These are phyloP conservation scores for Agastache rugosa DNA, from an alignment of 257 asterid species.

Conservation along the genomic window DNA sequence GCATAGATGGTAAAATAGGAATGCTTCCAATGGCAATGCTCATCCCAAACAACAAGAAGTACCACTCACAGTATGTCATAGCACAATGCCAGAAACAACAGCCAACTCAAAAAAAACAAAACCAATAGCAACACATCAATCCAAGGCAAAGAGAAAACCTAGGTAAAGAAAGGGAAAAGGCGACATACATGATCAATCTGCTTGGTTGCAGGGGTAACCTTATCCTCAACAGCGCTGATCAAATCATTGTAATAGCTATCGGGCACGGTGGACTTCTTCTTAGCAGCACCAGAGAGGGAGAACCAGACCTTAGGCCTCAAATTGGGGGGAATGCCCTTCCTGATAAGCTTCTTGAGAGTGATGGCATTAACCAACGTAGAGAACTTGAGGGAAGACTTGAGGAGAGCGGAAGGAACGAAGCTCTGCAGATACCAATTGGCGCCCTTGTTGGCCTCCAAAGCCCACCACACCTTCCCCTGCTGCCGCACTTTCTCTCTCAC, in stretches of 20 bases:
- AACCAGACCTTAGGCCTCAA: slow-evolving; percentile 97
- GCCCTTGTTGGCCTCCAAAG: slow-evolving; percentile 87
- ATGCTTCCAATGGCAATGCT: not conserved
- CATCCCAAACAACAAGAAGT: slow-evolving; percentile 3
- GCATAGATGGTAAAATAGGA: slow-evolving; percentile 12
- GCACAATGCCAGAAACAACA: not conserved
- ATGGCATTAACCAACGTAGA: slow-evolving; percentile 82
- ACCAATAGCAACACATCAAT: not conserved
- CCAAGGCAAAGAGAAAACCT: not conserved
- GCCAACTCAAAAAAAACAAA: not conserved
- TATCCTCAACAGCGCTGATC: slow-evolving; percentile 72
- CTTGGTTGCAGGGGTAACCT: slow-evolving; percentile 91
- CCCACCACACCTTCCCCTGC: slow-evolving; percentile 96
- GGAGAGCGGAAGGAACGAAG: slow-evolving; percentile 56
- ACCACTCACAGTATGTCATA: not conserved
- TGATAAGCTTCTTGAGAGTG: slow-evolving; percentile 86
- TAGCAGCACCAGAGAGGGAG: slow-evolving; percentile 91
- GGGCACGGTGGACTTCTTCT: slow-evolving; percentile 96
- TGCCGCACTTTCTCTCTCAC: slow-evolving; percentile 95
- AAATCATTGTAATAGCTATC: slow-evolving; percentile 89
- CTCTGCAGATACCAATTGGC: slow-evolving; percentile 85
- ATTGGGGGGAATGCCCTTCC: slow-evolving; percentile 93
- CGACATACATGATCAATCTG: slow-evolving; percentile 95
- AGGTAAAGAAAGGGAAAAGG: not conserved
- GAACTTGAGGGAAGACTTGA: slow-evolving; percentile 73